Evolutionary conservation across 2,329 filamentous ascomycete genomes (phyloP).

Genomic region (Ascochyta pisi): DNA sequence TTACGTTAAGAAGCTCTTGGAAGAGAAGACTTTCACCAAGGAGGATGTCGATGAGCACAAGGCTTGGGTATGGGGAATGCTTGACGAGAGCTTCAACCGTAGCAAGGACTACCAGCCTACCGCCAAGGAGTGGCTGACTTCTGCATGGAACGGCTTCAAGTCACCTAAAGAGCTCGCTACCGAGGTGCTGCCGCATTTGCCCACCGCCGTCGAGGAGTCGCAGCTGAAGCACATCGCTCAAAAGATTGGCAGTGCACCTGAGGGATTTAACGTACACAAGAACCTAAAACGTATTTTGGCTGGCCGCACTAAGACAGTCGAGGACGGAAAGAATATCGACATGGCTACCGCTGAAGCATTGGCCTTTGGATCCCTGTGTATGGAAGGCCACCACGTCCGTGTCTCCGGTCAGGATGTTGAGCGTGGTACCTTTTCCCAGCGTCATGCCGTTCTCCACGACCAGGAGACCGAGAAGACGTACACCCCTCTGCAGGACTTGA

Average conservation of each 20-base stretch:
- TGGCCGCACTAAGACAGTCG: conserved; percentile 88
- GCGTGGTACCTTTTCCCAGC: conserved; percentile 98
- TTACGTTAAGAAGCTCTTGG: conserved; percentile 88
- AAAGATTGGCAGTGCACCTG: conserved; percentile 78
- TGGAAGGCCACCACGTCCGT: conserved; percentile 95
- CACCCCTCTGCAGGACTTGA: conserved; percentile 88
- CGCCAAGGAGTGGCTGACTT: conserved; percentile 97
- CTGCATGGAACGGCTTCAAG: conserved; percentile 99
- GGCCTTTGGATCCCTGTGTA: conserved; percentile 88
- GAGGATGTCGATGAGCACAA: conserved; percentile 99
- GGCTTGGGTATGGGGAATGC: conserved; percentile 99
- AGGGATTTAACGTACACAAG: conserved; percentile 87
- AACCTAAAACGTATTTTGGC: conserved; percentile 96
- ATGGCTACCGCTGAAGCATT: conserved; percentile 97
- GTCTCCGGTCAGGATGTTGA: conserved; percentile 99
- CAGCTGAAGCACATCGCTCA: conserved; percentile 82
- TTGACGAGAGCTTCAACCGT: conserved; percentile 95
- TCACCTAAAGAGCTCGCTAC: conserved; percentile 96
- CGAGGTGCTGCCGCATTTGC: conserved; percentile 89
- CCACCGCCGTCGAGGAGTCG: conserved; percentile 77
- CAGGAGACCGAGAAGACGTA: conserved; percentile 93
- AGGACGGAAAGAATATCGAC: conserved; percentile 93
- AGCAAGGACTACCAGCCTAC: conserved; percentile 98
- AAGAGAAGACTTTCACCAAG: conserved; percentile 94
- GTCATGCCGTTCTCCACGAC: conserved; percentile 96